Conservation (phyloP, 148 eudicot genomes). For the Talinum fruticosum region DNA sequence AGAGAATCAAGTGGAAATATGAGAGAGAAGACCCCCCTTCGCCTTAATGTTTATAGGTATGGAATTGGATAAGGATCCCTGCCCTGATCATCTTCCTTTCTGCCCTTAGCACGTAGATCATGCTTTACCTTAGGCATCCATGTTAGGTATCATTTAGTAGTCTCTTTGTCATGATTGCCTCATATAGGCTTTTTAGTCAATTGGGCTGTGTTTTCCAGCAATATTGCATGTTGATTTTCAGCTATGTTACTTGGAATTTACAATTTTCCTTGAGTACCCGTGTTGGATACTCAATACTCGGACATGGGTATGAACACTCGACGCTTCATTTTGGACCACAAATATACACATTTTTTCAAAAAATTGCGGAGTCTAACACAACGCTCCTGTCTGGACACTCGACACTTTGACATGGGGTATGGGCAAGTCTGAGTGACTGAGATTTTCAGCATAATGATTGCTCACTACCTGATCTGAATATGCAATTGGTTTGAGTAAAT, state of each 20-base stretch:
- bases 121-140: not conserved
- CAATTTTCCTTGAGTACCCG: no score
- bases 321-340: no score
- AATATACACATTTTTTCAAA: no score
- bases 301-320: no score
- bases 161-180: not conserved
- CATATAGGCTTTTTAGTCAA: not conserved
- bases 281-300: no score
- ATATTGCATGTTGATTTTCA: not conserved
- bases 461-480: not conserved
- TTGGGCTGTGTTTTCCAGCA: not conserved
- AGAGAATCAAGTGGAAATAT: not conserved
- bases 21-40: not conserved
- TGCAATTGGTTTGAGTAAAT: not conserved
- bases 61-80: not conserved
- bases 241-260: no score
- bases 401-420: no score
- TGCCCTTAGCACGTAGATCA: not conserved
- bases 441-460: no score
- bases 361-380: no score
- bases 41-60: not conserved
- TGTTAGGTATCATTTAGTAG: not conserved
- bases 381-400: no score
- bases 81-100: not conserved
- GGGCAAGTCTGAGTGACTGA: no score